Base-by-base conservation (phyloP, 179 eudicot genomes). In the Silene coronaria region DNA sequence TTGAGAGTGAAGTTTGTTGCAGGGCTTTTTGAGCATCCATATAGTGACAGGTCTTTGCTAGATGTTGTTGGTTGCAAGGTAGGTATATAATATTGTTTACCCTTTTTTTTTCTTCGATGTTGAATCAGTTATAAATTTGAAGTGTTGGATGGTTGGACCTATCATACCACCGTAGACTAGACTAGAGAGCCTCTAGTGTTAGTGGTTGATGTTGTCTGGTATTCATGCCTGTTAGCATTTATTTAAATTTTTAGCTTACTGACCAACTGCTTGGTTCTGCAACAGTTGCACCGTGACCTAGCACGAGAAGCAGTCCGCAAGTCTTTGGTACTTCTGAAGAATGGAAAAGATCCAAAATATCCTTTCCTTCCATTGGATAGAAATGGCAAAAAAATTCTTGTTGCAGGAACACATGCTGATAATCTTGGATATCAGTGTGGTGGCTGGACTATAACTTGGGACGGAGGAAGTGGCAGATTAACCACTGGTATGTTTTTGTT, bases 231-330 rank as follows among this genome's bases (percentile, higher is more conserved):
- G n/a, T 68, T 28, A n/a, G 42, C 38, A 7, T 34, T n/a, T 2
- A 0, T 32, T 73, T 76, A 48, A 70, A 69, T 30, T 53, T 58
- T 55, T 62, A 27, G 32, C 48, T 27, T 28, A 45, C 17, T 51
- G 71, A 36, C 66, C 78, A 75, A 75, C 51, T 75, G 48, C 27
- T 26, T 72, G 48, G 27, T 59, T 69, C 51, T 71, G 67, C 78
- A 32, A 21, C 88, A 92, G 97, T 66, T 70, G 83, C 97, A 92
- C 67, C 87, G 97, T 74, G 94, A 91, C 32, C 77, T 92, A 81
- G 96, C 96, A 30, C 89, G 96, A 72, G 97, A 89, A 86, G 97
- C 97, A 12, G 97, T 91, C 76, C 87, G 96, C 24, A 91, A 88
- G 80, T 92, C 96, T 63, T 71, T 87, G 80, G 97, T 92, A 60